phyloP scores from a whole-genome alignment of 441 rosid genomes.

The Gossypium schwendimanii region DNA sequence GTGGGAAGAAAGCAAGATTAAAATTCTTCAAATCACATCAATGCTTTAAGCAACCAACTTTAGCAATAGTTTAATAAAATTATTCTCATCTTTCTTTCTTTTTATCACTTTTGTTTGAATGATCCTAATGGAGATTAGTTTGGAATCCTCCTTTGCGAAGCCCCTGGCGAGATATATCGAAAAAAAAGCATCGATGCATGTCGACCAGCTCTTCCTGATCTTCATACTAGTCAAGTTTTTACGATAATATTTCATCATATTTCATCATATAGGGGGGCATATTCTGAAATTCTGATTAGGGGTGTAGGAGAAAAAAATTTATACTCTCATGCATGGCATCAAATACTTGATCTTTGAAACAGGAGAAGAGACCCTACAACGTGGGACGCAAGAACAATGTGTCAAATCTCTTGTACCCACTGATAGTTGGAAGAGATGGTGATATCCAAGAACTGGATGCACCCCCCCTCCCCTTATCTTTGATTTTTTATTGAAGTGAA shows the following conservation, averaged over 20 bases:
- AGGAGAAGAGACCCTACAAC: constrained; percentile 20
- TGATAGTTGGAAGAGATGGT: not conserved
- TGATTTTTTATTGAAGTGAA: not conserved
- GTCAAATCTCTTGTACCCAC: constrained; percentile 23
- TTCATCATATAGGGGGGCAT: constrained; percentile 27
- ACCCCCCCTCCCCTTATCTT: not conserved
- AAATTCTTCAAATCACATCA: constrained; percentile 46
- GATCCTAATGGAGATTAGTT: constrained; percentile 28
- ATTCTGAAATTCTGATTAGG: constrained; percentile 24
- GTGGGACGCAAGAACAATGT: constrained; percentile 30
- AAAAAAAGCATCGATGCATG: constrained; percentile 22
- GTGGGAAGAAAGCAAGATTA: constrained; percentile 39
- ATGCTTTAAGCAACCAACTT: constrained; percentile 34
- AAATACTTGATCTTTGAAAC: constrained; percentile 28
- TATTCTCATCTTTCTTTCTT: constrained; percentile 32
- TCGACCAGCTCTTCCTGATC: constrained; percentile 14
- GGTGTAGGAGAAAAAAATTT: not conserved
- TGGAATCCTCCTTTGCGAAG: constrained; percentile 17
- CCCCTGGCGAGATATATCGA: constrained; percentile 9
- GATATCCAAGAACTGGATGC: not conserved
- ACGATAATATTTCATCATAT: not conserved
- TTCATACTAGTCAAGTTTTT: not conserved
- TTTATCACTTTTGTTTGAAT: constrained; percentile 30
- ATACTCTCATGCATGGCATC: constrained; percentile 32
- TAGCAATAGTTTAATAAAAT: constrained; percentile 28